Conservation (phyloP, 768 basidiomycete species). For the Psilocybe azurescens region DNA sequence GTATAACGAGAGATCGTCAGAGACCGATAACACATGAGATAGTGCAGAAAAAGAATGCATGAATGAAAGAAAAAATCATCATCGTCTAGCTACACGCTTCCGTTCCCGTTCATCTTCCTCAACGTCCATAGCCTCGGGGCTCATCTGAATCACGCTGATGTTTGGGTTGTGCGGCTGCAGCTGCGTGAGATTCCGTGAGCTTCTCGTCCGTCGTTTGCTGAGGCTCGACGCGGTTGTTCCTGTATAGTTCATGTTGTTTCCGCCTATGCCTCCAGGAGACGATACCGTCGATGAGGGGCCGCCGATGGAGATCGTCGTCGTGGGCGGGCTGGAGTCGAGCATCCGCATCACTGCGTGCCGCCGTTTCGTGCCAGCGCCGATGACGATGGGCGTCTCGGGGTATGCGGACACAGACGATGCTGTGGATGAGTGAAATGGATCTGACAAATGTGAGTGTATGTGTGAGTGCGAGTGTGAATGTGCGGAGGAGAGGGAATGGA, state of each 20-base stretch:
- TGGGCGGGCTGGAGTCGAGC: conserved; percentile 57
- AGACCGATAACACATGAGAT: background rate
- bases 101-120: conserved; percentile 80
- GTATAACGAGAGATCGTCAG: conserved; percentile 5
- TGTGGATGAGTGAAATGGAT: conserved; percentile 22
- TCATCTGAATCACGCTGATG: conserved; percentile 38
- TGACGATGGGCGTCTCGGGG: conserved; percentile 43
- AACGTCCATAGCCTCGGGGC: conserved; percentile 68
- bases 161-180: conserved; percentile 44
- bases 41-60: background rate
- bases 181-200: conserved; percentile 40
- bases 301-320: conserved; percentile 38
- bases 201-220: conserved; percentile 61
- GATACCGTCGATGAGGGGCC: conserved; percentile 40
- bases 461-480: background rate
- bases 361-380: conserved; percentile 69
- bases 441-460: conserved; percentile 25
- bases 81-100: conserved; percentile 75
- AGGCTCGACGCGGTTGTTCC: conserved; percentile 23
- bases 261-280: conserved; percentile 20
- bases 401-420: conserved; percentile 29
- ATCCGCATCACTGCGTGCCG: conserved; percentile 83
- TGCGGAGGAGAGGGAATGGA: conserved; percentile 23
- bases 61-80: conserved; percentile 17
- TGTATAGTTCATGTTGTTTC: conserved; percentile 26